Percentiles rank a stretch among this genome's conserved stretches.
These are phyloP conservation scores for Nicotiana obtusifolia DNA, from an alignment of 257 asterid species.

Conservation along the genomic window DNA sequence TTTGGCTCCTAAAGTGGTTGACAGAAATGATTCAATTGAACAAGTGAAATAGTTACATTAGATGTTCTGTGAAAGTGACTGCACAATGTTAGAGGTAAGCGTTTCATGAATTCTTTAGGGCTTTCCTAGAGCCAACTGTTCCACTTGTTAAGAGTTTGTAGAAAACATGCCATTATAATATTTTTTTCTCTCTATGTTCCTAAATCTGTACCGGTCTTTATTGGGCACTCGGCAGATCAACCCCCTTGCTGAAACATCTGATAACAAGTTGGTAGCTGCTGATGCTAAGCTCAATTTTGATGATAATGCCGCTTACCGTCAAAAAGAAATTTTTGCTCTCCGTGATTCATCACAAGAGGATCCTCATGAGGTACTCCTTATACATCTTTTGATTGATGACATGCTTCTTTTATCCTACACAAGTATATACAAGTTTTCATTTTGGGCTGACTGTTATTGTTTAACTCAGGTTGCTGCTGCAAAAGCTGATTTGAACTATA, in stretches of 20 bases:
- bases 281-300: conserved; percentile 96
- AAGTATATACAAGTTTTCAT: not conserved
- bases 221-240: conserved; percentile 60
- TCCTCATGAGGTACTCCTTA: conserved; percentile 72
- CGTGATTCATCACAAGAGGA: conserved; percentile 96
- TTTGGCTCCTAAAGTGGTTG: conserved; percentile 77
- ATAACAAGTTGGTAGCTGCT: conserved; percentile 82
- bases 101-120: not conserved
- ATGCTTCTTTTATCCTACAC: not conserved
- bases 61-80: conserved; percentile 87
- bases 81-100: conserved; percentile 83
- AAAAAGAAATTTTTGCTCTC: conserved; percentile 70
- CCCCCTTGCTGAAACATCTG: conserved; percentile 92
- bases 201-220: not conserved
- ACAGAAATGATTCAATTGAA: conserved; percentile 72
- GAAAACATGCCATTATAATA: not conserved
- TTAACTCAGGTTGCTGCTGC: conserved; percentile 81
- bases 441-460: not conserved
- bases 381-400: not conserved
- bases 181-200: not conserved
- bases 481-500: conserved; percentile 88
- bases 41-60: conserved; percentile 93
- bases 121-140: not conserved
- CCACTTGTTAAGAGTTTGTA: not conserved
- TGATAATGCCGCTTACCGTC: conserved; percentile 92